Base-by-base conservation (phyloP, 2,329 filamentous ascomycete genomes). In the Diaporthe citrichinensis region DNA sequence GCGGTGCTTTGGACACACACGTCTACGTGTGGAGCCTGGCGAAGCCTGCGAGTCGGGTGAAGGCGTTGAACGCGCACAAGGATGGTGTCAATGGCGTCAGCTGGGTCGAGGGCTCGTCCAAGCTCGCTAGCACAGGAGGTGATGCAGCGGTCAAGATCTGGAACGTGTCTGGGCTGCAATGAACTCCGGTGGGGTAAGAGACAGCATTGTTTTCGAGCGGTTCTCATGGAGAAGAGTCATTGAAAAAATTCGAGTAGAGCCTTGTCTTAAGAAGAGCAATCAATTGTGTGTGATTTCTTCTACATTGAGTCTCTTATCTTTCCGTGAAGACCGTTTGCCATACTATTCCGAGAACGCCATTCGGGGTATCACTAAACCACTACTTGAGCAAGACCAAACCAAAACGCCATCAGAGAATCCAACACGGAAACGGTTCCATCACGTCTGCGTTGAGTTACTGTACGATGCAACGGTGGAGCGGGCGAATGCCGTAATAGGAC, bases 91-190 rank as follows among this genome's bases (percentile, higher is more conserved):
- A 94, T 79, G 96, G 94, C 23, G 93, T 98, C 23, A 90, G 90
- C 17, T 99, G 96, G 87, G 88, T 94, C 20, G 89, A 89, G 39
- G 91, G 90, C 12, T 88, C 88, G 75, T 84, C 84, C 25, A 94
- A 90, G 85, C 88, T 98, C 68, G 92, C 94, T 14, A 97, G 93
- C 79, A 91, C 92, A 6, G 97, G 97, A 61, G 94, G 93, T 15
- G 97, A 99, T 88, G 96, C 95, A 46, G 93, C 94, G 0, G 90
- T 99, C 65, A 99, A 98, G 88, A 89, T 96, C 68, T 99, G 97
- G 97, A 89, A 86, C 77, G 90, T 95, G 6, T 86, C 89, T 72
- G 89, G 88, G 0, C 80, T 93, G 80, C 84, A 87, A 79, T 90
- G 83, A 81, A 34, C 4, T 20, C 8, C 31, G 5, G 17, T 4